Base-by-base conservation (phyloP, 768 basidiomycete genomes). In the Hebeloma cylindrosporum region DNA sequence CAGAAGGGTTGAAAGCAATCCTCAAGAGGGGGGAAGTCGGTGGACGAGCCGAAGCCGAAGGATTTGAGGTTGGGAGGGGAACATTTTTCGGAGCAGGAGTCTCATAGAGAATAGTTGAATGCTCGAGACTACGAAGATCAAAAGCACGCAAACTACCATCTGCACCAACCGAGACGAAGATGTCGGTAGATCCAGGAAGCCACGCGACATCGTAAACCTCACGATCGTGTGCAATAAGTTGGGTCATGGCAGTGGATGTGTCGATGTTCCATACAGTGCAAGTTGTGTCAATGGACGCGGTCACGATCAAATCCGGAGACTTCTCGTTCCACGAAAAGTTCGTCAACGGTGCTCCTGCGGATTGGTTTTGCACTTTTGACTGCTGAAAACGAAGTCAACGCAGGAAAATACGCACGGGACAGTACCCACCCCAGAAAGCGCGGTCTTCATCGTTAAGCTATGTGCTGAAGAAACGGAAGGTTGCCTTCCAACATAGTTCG, bases 261-360 rank as follows among this genome's bases (percentile, higher is more conserved):
- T 95, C 88, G 61, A 99, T 90, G 65, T 99, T 96, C 96, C 96
- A 99, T 17, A 98, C 88, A 1, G 96, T 98, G 63, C 95, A 98
- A 10, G 94, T 96, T 39, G 96, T 99, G 62, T 99, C 96, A 57
- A 98, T 95, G 6, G 93, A 96, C 17, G 95, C 94, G 5, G 96
- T 99, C 27, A 98, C 95, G 56, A 98, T 85, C 38, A 91, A 80
- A 50, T 82, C 84, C 1, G 95, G 93, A 0, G 86, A 76, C 59
- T 93, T 88, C 57, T 93, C 85, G 61, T 96, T 97, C 96, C 96
- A 99, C 0, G 93, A 93, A 67, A 99, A 96, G 63, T 87, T 92
- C 9, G 96, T 99, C 51, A 98, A 69, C 1, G 96, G 96, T 3
- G 96, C 93, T 3, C 86, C 87, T 22, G 82, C 83, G 35, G 80